Evolutionary conservation across 441 rosid genomes (phyloP), one percentile per base, ranked within the genome.

Genomic region (Mallotus repandus): DNA sequence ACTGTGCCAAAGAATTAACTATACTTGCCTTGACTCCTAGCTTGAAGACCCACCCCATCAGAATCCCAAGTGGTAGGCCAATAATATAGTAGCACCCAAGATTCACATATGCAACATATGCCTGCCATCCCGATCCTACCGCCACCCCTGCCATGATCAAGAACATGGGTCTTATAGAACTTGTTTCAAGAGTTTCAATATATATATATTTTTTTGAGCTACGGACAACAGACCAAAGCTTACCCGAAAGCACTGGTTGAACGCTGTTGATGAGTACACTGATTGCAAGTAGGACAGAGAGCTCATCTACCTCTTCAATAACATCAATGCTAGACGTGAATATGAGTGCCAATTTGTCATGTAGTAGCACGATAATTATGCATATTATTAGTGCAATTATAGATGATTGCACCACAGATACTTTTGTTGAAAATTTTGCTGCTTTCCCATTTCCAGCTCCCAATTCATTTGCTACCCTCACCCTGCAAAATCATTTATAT

Each of bases 101-200:
- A 74, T 93, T 93, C 76, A 93, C 61, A 54, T 80, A 93, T 1
- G 98, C 98, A 50, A 91, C 95, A 7, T 62, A 41, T 16, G 87
- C 79, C 82, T 93, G 97, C 95, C 97, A 88, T 21, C 97, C 96
- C 0, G 91, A 89, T 52, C 98, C 97, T 9, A 91, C 81, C 7
- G 96, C 98, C 49, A 86, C 98, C 43, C 97, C 97, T 93, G 78
- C 43, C 43, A 10, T 45, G 9, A 19, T 38, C 13, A 56, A 29
- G 29, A 25, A 25, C 38, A 49, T 49, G 53, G 13, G 5, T 49
- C 53, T 49, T 12, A 22, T 56, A 25, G 19, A 29, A 29, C 32
- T 29, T 29, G 32, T 29, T 29, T 29, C 32, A 29, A 29, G 32
- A 2, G 32, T 2, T 29, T 29, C 32, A 29, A 29, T 29, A 29